These are phyloP conservation scores for Thamnidium elegans DNA, from an alignment of 192 early-diverging fungal genomes.

Conservation along the genomic window DNA sequence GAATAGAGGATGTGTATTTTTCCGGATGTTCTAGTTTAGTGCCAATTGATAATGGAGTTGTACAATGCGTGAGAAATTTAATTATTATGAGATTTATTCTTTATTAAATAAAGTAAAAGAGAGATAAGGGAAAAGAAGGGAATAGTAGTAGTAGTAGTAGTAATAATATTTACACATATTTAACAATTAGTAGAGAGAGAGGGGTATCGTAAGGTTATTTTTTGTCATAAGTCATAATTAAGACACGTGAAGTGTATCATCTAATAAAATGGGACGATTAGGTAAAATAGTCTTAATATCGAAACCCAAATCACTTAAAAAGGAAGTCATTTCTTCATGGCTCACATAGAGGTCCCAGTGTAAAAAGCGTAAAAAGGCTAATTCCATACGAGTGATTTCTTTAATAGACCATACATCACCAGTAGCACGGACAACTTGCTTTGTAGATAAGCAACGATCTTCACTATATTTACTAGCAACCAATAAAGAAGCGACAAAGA, in stretches of 20 bases:
- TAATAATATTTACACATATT: no score
- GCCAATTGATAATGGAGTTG: no score
- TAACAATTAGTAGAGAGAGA: no score
- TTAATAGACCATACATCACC: conserved; percentile 42
- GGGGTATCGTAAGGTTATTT: no score
- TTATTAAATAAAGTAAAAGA: no score
- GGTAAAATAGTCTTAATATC: conserved; percentile 18
- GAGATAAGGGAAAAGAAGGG: no score
- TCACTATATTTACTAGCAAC: conserved; percentile 41
- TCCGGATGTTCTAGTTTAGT: no score
- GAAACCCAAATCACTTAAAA: conserved; percentile 31
- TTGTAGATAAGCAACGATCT: conserved; percentile 33
- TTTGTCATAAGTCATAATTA: no score
- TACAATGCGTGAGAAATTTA: no score
- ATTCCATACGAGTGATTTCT: conserved; percentile 40
- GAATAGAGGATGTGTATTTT: no score
- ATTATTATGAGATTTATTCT: no score
- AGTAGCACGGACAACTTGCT: conserved; percentile 35
- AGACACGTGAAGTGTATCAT: conserved; percentile 2
- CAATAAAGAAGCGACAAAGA: conserved; percentile 36
- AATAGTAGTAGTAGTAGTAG: no score
- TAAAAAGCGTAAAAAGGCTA: conserved; percentile 34
- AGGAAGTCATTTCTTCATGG: conserved; percentile 25
- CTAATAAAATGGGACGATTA: background rate
- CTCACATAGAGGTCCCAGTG: conserved; percentile 35